Conservation (phyloP, 1,139 yeast genomes). For the Taphrina communis region DNA sequence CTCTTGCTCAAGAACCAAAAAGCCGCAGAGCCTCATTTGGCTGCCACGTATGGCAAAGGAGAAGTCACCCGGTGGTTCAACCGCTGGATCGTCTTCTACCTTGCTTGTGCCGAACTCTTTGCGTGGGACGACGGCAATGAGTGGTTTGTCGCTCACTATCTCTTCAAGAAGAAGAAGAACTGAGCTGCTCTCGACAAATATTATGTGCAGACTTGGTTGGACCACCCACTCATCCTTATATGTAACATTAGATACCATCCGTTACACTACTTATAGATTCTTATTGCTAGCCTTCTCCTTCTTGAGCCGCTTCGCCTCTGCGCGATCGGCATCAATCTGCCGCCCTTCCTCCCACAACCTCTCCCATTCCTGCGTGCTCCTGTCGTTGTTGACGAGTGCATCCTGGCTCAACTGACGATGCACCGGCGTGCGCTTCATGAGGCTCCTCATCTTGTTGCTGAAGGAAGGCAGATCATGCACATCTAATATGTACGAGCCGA, state of each 20-base stretch:
- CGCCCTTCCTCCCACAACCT: conserved; percentile 33
- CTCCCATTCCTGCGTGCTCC: conserved; percentile 28
- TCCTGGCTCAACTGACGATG: conserved; percentile 5
- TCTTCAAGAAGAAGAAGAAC: conserved; percentile 33
- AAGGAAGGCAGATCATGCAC: conserved; percentile 30
- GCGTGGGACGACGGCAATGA: conserved; percentile 41
- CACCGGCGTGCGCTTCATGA: conserved; percentile 23
- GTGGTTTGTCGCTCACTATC: conserved; percentile 41
- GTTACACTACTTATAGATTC: background rate
- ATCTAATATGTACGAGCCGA: conserved; percentile 16
- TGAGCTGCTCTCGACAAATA: too few relatives aligned
- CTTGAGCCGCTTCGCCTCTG: conserved; percentile 26
- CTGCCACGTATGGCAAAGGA: conserved; percentile 35
- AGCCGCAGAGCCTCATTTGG: conserved; percentile 35
- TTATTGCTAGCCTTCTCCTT: conserved; percentile 15
- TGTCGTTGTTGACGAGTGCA: conserved; percentile 5
- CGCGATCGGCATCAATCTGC: conserved; percentile 35
- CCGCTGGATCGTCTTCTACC: conserved; percentile 41
- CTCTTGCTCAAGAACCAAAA: conserved; percentile 34
- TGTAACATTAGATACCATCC: background rate
- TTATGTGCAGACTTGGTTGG: too few relatives aligned
- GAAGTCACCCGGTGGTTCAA: conserved; percentile 40
- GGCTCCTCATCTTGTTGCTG: conserved; percentile 27
- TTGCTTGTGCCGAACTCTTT: conserved; percentile 41
- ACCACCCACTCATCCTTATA: background rate